Evolutionary conservation across 148 eudicot species (phyloP), one percentile per base, ranked within the genome.

Genomic region (Drosera capensis): DNA sequence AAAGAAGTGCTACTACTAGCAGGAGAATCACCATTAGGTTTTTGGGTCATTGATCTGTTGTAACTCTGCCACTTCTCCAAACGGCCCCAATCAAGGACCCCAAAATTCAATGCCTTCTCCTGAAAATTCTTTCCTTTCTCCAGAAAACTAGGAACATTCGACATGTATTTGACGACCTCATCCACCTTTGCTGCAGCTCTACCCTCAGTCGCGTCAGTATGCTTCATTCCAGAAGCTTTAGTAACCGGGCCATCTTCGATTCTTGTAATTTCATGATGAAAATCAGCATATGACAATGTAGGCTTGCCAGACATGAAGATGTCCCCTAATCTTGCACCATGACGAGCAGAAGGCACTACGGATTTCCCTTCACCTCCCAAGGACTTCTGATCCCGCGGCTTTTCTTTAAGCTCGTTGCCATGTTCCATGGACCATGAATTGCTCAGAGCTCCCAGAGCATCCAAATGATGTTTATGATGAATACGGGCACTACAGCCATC

Each of bases 81-180:
- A 42, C 72, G 67, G n/a, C 58, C 71, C 96, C 94, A 83, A 49
- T 83, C 94, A 68, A 83, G 80, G 55, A 87, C 96, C 14, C 94
- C 94, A 22, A 79, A 72, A 59, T 68, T 77, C 49, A 82, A 68
- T 37, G 84, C 62, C 63, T 73, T 86, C 40, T 82, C 94, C 54
- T 61, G 63, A 29, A 25, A 55, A 23, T 58, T 64, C 46, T 68
- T 66, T 28, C 79, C 85, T 57, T 59, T 78, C 57, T 82, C 85
- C 76, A 86, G 64, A 49, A 64, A 86, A 54, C 67, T 71, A 1
- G 94, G 96, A 63, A 82, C 59, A 34, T 70, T 71, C 35, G 96
- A 82, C 94, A 82, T 82, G 74, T 79, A 71, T 59, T 62, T 79
- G 48, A 86, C 79, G 28, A 82, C 59, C 43, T 86, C 96, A n/a